phyloP scores from a whole-genome alignment of 495 filamentous ascomycete species.

The Pseudotulostoma volvatum region DNA sequence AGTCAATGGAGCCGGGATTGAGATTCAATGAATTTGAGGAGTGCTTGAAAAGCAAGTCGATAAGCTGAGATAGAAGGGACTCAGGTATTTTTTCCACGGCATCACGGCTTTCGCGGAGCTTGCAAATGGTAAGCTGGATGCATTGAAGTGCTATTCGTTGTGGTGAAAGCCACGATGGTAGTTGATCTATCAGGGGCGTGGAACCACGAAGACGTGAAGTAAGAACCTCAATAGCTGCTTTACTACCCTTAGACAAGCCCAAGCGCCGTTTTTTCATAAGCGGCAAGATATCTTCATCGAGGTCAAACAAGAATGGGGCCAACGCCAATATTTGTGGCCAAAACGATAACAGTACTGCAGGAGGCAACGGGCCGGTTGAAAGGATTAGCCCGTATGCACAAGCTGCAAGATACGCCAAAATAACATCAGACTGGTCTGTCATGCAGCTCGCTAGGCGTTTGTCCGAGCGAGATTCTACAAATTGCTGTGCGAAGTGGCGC shows the following conservation, averaged over 20 bases:
- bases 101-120: conserved; percentile 16
- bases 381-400: conserved; percentile 19
- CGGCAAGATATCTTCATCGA: conserved; percentile 14
- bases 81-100: conserved; percentile 12
- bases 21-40: background rate
- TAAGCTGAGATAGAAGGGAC: conserved; percentile 11
- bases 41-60: conserved; percentile 14
- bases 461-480: conserved; percentile 60
- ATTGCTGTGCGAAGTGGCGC: conserved; percentile 46
- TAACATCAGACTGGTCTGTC: conserved; percentile 14
- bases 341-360: conserved; percentile 12
- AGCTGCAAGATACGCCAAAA: conserved; percentile 17
- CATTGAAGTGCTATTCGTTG: conserved; percentile 17
- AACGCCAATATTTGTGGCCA: conserved; percentile 22
- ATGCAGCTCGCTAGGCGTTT: conserved; percentile 38
- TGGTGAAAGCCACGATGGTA: conserved; percentile 15
- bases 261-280: conserved; percentile 7
- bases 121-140: conserved; percentile 11
- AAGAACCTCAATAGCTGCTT: conserved; percentile 15
- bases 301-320: conserved; percentile 11
- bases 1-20: conserved; percentile 3
- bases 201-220: conserved; percentile 9
- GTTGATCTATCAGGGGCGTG: conserved; percentile 3
- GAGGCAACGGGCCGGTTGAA: conserved; percentile 12
- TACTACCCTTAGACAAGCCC: conserved; percentile 16